phyloP scores from a whole-genome alignment of 805 yeast species.

The Candida wancherniae region DNA sequence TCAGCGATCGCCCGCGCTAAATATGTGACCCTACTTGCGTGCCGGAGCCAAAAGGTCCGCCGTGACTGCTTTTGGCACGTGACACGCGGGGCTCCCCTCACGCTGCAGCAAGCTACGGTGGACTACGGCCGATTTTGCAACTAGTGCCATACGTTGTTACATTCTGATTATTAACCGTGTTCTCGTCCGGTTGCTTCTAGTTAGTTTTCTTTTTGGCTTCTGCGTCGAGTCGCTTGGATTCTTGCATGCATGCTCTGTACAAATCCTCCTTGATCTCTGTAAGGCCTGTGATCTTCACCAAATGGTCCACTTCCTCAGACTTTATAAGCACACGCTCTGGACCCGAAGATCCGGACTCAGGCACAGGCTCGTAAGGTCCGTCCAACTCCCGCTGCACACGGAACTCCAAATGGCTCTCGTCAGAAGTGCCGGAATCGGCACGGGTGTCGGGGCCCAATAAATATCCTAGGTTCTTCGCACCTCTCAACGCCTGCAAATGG shows the following conservation, averaged over 20 bases:
- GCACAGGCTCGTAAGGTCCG: slow-evolving; percentile 6
- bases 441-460: slow-evolving; percentile 37
- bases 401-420: slow-evolving; percentile 14
- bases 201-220: no score
- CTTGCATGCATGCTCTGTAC: slow-evolving; percentile 52
- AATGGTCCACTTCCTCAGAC: slow-evolving; percentile 40
- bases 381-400: slow-evolving; percentile 14
- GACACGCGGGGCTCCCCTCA: no score
- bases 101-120: no score
- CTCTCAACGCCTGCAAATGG: slow-evolving; percentile 71
- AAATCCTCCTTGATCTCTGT: slow-evolving; percentile 42
- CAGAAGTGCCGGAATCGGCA: slow-evolving; percentile 12
- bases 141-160: no score
- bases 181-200: no score
- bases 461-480: slow-evolving; percentile 62
- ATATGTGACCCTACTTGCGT: slow-evolving; percentile 20
- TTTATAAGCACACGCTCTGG: slow-evolving; percentile 40
- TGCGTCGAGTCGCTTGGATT: slow-evolving; percentile 29
- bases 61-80: slow-evolving; percentile 18
- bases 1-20: slow-evolving; percentile 20
- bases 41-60: slow-evolving; percentile 17
- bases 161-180: no score
- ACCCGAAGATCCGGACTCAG: background rate
- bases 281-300: slow-evolving; percentile 44
- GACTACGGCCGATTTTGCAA: no score